Percentiles rank a stretch among this genome's conserved stretches.
These are phyloP conservation scores for Urostyla sp. DNA, from an alignment of 73 alveolate species.

Conservation along the genomic window DNA sequence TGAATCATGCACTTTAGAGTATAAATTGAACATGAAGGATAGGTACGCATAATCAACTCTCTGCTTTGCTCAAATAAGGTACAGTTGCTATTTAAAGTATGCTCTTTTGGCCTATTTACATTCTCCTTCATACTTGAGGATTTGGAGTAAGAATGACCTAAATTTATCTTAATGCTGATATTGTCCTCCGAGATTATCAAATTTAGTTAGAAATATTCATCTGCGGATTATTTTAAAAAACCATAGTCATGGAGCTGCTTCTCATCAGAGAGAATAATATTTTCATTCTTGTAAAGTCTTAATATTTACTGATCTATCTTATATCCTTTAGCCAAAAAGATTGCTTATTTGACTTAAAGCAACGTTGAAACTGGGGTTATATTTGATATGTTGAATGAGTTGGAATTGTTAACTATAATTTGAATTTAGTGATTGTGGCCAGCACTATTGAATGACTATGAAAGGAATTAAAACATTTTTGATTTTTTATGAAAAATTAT, in stretches of 20 bases:
- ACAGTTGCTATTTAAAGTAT: background rate
- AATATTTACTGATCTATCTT: background rate
- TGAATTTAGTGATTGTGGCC: no score
- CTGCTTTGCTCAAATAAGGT: background rate
- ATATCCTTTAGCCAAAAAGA: background rate
- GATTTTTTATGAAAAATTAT: no score
- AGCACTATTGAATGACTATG: background rate
- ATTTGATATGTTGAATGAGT: background rate
- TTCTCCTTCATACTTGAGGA: background rate
- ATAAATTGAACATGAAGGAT: slow-evolving; percentile 14
- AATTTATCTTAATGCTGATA: background rate
- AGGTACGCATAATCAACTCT: slow-evolving; percentile 6
- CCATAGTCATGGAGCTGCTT: background rate
- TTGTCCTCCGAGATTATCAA: no score
- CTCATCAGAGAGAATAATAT: background rate
- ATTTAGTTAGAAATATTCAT: no score
- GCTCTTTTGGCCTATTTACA: background rate
- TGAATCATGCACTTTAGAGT: background rate
- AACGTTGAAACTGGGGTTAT: background rate
- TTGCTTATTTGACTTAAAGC: background rate
- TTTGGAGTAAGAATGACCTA: background rate
- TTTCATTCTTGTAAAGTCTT: background rate
- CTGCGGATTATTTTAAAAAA: no score
- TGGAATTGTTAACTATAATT: slow-evolving; percentile 12
- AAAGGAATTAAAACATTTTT: no score